phyloP scores from a whole-genome alignment of 2,329 filamentous ascomycete genomes.

The Sporothrix inflata region DNA sequence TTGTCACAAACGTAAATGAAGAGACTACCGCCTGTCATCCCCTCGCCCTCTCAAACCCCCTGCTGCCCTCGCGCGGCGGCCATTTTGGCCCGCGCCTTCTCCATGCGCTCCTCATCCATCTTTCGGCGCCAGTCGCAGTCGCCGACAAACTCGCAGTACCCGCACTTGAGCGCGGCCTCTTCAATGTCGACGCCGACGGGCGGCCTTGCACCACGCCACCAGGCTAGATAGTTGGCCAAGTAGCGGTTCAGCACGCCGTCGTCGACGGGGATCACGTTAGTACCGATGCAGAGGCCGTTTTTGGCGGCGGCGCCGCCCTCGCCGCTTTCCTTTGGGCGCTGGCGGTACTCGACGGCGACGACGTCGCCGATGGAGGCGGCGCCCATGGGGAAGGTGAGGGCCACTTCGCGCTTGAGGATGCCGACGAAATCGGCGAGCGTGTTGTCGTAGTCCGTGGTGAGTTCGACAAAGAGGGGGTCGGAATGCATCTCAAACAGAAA shows the following conservation, averaged over 20 bases:
- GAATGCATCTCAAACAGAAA: slow-evolving; percentile 46
- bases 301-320: slow-evolving; percentile 40
- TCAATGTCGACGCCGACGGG: slow-evolving; percentile 77
- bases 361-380: slow-evolving; percentile 53
- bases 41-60: background rate
- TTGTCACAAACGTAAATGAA: background rate
- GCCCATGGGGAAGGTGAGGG: slow-evolving; percentile 57
- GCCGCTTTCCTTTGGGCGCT: slow-evolving; percentile 36
- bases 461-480: slow-evolving; percentile 32
- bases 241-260: slow-evolving; percentile 65
- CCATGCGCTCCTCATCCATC: slow-evolving; percentile 62
- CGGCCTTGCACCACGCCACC: slow-evolving; percentile 79
- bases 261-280: slow-evolving; percentile 68
- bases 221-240: slow-evolving; percentile 69
- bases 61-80: background rate
- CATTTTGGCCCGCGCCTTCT: slow-evolving; percentile 31
- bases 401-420: slow-evolving; percentile 52
- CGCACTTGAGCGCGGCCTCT: slow-evolving; percentile 81
- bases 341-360: slow-evolving; percentile 57
- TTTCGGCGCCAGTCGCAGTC: slow-evolving; percentile 75
- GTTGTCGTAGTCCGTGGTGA: slow-evolving; percentile 47
- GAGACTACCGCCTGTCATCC: background rate
- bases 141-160: slow-evolving; percentile 79
- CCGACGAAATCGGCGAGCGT: slow-evolving; percentile 53
- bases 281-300: slow-evolving; percentile 52